A percentile compares a stretch with the other conserved stretches of the same genome.
Conservation (phyloP, 345 rosid genomes). For the Cardamine resedifolia region DNA sequence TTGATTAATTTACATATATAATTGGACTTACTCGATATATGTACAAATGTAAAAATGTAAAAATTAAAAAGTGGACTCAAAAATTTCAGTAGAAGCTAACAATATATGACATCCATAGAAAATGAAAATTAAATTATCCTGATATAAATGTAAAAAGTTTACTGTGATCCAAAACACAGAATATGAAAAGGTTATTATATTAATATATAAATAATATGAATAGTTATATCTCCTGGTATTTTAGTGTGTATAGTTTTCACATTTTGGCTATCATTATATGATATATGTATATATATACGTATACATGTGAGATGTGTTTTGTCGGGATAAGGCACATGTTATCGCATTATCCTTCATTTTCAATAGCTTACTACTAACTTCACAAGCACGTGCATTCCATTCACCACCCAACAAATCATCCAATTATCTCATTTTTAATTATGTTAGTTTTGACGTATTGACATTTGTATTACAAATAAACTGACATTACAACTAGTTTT, state of each 20-base stretch:
- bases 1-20: slow-evolving; percentile 2
- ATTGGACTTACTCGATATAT: background rate
- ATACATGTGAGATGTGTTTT: slow-evolving; percentile 37
- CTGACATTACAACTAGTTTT: background rate
- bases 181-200: background rate
- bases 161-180: background rate
- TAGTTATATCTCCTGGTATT: slow-evolving; percentile 16
- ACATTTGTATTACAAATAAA: slow-evolving; percentile 12
- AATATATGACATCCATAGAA: background rate
- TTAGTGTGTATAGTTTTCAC: slow-evolving; percentile 4
- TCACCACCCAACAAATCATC: slow-evolving; percentile 33
- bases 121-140: background rate
- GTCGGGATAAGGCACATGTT: slow-evolving; percentile 44
- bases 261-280: slow-evolving; percentile 1
- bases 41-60: too few species aligned
- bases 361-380: slow-evolving; percentile 37
- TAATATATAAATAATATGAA: background rate
- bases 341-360: slow-evolving; percentile 39
- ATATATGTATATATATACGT: background rate
- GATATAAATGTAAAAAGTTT: slow-evolving; percentile 25
- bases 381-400: slow-evolving; percentile 42
- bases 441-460: slow-evolving; percentile 19
- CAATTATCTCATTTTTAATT: slow-evolving; percentile 27
- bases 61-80: background rate
- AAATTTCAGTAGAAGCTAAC: background rate